Evolutionary conservation across 2,329 filamentous ascomycete species (phyloP).

Genomic region (Colletotrichum caudatum): DNA sequence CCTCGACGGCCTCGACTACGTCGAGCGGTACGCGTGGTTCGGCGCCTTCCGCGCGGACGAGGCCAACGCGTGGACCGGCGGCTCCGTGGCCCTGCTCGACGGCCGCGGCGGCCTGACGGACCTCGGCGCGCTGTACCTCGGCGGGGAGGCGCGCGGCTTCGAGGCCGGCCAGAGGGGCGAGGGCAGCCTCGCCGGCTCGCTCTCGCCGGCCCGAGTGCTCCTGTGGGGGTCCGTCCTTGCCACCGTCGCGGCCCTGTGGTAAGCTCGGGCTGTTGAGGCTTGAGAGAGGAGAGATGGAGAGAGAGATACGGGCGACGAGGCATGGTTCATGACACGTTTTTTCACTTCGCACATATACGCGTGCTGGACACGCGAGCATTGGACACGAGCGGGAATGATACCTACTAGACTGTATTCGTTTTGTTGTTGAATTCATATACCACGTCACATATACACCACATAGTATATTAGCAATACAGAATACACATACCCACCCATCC

Average conservation of each 20-base stretch:
- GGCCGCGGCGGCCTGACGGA: constrained; percentile 53
- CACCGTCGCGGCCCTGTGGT: constrained; percentile 3
- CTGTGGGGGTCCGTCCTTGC: background rate
- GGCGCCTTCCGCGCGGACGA: constrained; percentile 54
- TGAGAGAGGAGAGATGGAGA: background rate
- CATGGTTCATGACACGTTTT: constrained; percentile 7
- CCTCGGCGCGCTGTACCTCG: constrained; percentile 54
- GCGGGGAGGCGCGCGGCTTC: constrained; percentile 54
- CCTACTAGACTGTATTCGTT: background rate
- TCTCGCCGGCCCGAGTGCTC: background rate
- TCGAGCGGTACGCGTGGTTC: constrained; percentile 57
- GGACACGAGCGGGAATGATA: constrained; percentile 4
- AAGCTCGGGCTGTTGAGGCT: background rate
- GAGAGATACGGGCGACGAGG: background rate
- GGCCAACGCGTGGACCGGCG: constrained; percentile 55
- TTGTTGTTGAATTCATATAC: background rate
- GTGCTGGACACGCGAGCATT: constrained; percentile 5
- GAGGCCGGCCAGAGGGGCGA: constrained; percentile 46
- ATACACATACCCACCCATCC: background rate
- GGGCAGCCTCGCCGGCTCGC: constrained; percentile 14
- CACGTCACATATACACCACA: background rate
- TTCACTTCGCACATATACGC: background rate
- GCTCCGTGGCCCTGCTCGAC: constrained; percentile 53
- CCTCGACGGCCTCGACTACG: constrained; percentile 50
- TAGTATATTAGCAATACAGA: background rate